A percentile compares a stretch with the other conserved stretches of the same genome.
Evolutionary conservation across 108 stramenopile species (phyloP).

Genomic region (Aurantiochytrium sp.): DNA sequence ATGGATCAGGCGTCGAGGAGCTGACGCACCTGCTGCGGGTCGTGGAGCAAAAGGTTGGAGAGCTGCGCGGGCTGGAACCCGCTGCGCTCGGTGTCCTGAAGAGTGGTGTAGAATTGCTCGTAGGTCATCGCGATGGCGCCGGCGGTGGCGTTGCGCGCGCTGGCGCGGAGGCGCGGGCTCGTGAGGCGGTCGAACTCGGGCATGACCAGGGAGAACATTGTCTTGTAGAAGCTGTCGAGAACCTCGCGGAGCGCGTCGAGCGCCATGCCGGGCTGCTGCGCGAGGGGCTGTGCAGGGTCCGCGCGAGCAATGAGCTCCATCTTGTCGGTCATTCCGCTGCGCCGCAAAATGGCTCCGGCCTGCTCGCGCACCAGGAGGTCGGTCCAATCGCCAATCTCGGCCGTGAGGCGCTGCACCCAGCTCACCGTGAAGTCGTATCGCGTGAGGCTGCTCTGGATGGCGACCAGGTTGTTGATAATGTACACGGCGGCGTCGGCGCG

Average conservation of each 20-base stretch:
- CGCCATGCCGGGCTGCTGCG: constrained; percentile 18
- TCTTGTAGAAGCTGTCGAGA: not conserved
- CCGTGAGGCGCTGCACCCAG: constrained; percentile 16
- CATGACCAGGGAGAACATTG: not conserved
- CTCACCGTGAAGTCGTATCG: constrained; percentile 22
- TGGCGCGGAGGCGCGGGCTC: not conserved
- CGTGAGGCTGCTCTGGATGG: constrained; percentile 16
- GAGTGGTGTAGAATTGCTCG: not conserved
- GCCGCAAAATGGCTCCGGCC: not conserved
- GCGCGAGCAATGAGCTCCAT: constrained; percentile 1
- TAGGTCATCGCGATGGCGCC: not conserved
- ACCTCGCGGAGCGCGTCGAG: not conserved
- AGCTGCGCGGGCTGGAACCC: constrained; percentile 4
- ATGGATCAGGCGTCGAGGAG: not conserved
- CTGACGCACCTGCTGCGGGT: constrained; percentile 8
- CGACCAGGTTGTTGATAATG: constrained; percentile 20
- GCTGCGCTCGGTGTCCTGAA: not conserved
- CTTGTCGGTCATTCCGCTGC: not conserved
- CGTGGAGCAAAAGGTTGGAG: not conserved
- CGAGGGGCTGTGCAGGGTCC: not conserved
- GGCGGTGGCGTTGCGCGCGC: not conserved
- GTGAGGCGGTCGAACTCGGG: constrained; percentile 25
- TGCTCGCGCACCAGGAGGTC: constrained; percentile 12
- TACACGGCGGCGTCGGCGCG: constrained; percentile 9
- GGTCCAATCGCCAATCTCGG: constrained; percentile 31